These are phyloP conservation scores for Delonix regia DNA, from an alignment of 306 rosid genomes.

Conservation along the genomic window DNA sequence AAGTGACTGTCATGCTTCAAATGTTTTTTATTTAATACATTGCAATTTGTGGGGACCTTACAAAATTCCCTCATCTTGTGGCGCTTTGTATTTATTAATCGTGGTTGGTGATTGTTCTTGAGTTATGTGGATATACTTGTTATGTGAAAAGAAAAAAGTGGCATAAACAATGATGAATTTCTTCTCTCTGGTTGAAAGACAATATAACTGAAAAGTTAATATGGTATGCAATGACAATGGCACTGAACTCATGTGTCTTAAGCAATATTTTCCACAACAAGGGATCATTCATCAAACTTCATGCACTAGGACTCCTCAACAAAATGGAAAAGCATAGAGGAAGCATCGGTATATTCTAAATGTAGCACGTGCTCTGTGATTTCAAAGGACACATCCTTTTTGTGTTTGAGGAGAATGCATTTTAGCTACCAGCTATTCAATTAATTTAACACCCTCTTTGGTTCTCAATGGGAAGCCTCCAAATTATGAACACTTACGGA, in stretches of 20 bases:
- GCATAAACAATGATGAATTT: not conserved
- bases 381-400: not conserved
- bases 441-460: not conserved
- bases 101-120: not conserved
- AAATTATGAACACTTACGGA: not conserved
- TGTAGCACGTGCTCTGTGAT: not conserved
- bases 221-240: not conserved
- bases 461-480: not conserved
- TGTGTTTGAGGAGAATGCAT: not conserved
- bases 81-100: not conserved
- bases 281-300: not conserved
- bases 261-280: too few relatives aligned
- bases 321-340: too few relatives aligned
- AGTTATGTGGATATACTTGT: not conserved
- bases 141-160: not conserved
- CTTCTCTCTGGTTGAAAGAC: not conserved
- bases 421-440: not conserved
- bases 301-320: not conserved
- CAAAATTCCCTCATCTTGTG: not conserved
- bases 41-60: not conserved
- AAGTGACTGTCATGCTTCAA: too few relatives aligned
- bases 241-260: not conserved
- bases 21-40: not conserved
- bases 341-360: too few relatives aligned
- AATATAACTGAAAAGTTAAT: not conserved